Base-by-base conservation (phyloP, 2,329 filamentous ascomycete genomes). In the Chrysoporthe austroafricana region DNA sequence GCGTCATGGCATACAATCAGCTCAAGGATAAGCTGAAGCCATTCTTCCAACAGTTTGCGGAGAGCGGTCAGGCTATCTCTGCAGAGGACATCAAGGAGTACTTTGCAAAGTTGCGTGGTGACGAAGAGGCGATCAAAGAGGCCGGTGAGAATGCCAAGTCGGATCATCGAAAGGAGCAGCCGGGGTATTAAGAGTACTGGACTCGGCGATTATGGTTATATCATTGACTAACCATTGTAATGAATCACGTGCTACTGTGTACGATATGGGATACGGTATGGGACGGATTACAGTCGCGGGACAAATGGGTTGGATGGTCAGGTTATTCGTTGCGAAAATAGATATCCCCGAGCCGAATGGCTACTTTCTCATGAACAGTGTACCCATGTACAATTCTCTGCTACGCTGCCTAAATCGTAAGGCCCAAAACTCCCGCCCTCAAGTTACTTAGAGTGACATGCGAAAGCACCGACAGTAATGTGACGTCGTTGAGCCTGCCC, bases 1-100 rank as follows among this genome's bases (percentile, higher is more conserved):
- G 96, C 18, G 95, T 97, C 58, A 97, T 98, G 94, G 95, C 94
- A 0, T 99, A 98, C 80, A 97, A 98, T 74, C 91, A 97, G 74
- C 86, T 99, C 69, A 96, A 96, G 76, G 94, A 98, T 75, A 94
- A 95, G 76, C 88, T 99, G n/a, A 97, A 95, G 83, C 90, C 90
- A 0, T 98, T 99, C 77, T 88, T 99, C 74, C 89, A 94, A 79
- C 91, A 96, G 56, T 99, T 97, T 77, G 96, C 96, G 0, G 93
- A 97, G 76, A 96, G 91, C 70, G 95, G 95, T 0, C 83, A 92
- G 78, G 90, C 92, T 0, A 94, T 99, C 32, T 90, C 93, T 1
- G 95, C 95, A 0, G 96, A 99, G 76, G 94, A 98, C 79, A 96
- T 99, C 79, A 99, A 97, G 79, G 88, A 88, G 2, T 97, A 97